Conservation (phyloP, 2,329 filamentous ascomycete species). For the Pseudohalonectria lignicola region DNA sequence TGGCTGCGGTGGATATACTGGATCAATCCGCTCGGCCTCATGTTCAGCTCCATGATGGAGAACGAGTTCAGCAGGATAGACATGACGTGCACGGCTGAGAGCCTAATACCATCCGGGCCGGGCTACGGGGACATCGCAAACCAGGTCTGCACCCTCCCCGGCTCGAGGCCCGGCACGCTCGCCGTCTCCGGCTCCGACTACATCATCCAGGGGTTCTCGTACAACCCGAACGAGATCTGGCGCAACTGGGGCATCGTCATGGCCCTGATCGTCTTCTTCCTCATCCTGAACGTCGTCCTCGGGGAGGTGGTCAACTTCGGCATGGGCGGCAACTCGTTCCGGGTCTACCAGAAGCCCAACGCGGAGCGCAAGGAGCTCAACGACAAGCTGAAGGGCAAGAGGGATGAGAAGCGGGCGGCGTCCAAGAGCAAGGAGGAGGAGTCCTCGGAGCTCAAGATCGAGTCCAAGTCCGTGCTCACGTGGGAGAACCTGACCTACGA, state of each 20-base stretch:
- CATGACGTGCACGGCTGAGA: slow-evolving; percentile 56
- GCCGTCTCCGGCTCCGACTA: slow-evolving; percentile 58
- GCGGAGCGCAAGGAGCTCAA: slow-evolving; percentile 58
- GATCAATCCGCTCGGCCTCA: slow-evolving; percentile 70
- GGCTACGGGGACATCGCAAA: slow-evolving; percentile 60
- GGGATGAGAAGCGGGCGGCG: slow-evolving; percentile 39
- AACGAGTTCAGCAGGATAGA: slow-evolving; percentile 69
- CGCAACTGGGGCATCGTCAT: slow-evolving; percentile 76
- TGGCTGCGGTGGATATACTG: slow-evolving; percentile 77
- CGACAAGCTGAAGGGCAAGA: slow-evolving; percentile 47
- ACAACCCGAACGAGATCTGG: slow-evolving; percentile 60
- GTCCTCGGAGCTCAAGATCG: slow-evolving; percentile 40
- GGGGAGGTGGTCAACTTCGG: slow-evolving; percentile 72
- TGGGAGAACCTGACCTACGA: slow-evolving; percentile 81
- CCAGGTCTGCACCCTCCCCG: slow-evolving; percentile 73
- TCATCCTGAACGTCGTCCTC: slow-evolving; percentile 63
- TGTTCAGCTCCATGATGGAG: slow-evolving; percentile 71
- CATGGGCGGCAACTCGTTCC: slow-evolving; percentile 70
- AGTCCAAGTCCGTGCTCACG: slow-evolving; percentile 60
- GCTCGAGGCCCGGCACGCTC: slow-evolving; percentile 54
- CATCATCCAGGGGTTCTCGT: slow-evolving; percentile 57
- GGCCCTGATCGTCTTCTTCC: slow-evolving; percentile 63
- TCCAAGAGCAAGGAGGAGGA: slow-evolving; percentile 22
- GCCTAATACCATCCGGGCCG: slow-evolving; percentile 59
- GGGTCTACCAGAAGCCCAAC: slow-evolving; percentile 63